Base-by-base conservation (phyloP, 1,139 yeast genomes). In the Geotrichum cucujoidarum region DNA sequence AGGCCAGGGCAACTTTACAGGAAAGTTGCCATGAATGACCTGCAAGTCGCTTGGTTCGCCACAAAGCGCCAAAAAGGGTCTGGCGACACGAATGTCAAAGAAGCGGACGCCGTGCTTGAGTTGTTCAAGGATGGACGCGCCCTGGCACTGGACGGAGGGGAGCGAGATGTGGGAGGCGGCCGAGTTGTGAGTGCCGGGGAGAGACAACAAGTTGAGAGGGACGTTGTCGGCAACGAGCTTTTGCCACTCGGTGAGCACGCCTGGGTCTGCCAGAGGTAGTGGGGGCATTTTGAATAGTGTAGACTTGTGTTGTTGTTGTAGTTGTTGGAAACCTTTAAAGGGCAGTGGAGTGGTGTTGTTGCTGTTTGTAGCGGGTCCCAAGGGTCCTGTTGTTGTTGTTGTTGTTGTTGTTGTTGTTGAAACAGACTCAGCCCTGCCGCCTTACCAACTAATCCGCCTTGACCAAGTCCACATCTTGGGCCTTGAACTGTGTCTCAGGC, bases 141-240 rank as follows among this genome's bases (percentile, higher is more conserved):
- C 86, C 63, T 85, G 95, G 64, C 95, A 85, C 62, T 81, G 83
- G 30, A 84, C 92, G 0, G 88, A 80, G 18, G 92, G 92, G 46
- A 83, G 71, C 0, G 92, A 83, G n/a, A 77, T 69, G 63, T 82
- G 81, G 59, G 77, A 78, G 10, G 94, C 92, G 11, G 85, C 88
- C 17, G 43, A 32, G 61, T 84, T 84, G 69, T 85, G 95, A 16
- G 94, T 83, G 14, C 94, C 95, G 4, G 94, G 89, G 50, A 84
- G 72, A 0, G 90, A 72, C 50, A 85, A 71, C 55, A 74, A 68
- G 6, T 83, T 71, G 43, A 84, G 55, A 34, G 62, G 61, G 36
- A 74, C 69, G 63, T 79, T 71, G 63, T 81, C 86, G 51, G 70
- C 66, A 50, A 83, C 61, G 13, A 74, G 72, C 38, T 66, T 64